phyloP scores from a whole-genome alignment of 495 filamentous ascomycete genomes.

The Penicillium fimorum region DNA sequence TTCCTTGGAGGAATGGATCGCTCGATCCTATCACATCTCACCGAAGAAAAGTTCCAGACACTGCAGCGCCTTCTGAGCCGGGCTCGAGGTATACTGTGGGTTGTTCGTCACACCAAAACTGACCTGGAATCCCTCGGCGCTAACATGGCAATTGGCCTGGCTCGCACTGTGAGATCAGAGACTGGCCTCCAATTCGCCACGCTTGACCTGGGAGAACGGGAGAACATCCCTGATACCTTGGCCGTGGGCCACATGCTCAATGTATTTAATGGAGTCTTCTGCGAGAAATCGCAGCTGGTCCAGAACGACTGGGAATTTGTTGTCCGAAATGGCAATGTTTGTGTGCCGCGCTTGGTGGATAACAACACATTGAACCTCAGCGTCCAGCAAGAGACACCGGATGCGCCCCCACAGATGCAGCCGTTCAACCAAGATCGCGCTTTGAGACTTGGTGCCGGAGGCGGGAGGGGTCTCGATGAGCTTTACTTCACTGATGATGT shows the following conservation, averaged over 20 bases:
- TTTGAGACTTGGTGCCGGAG: conserved; percentile 26
- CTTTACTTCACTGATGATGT: conserved; percentile 37
- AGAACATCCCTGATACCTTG: conserved; percentile 12
- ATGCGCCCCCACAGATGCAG: conserved; percentile 26
- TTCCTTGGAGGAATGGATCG: conserved; percentile 30
- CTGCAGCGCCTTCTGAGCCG: conserved; percentile 25
- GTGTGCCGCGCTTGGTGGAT: conserved; percentile 31
- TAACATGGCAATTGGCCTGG: conserved; percentile 32
- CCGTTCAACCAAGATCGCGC: conserved; percentile 31
- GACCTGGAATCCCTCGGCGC: conserved; percentile 20
- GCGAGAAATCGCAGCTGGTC: conserved; percentile 18
- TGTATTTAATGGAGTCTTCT: conserved; percentile 29
- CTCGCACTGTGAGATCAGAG: conserved; percentile 35
- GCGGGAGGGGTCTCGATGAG: conserved; percentile 30
- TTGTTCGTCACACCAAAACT: conserved; percentile 19
- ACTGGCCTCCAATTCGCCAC: conserved; percentile 30
- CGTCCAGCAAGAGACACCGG: conserved; percentile 25
- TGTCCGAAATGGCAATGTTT: conserved; percentile 26
- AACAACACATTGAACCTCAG: conserved; percentile 27
- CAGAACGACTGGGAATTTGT: conserved; percentile 32
- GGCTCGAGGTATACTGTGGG: conserved; percentile 32
- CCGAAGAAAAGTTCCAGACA: conserved; percentile 21
- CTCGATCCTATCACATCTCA: conserved; percentile 25
- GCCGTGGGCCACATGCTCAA: conserved; percentile 23
- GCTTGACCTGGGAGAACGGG: conserved; percentile 28